These are phyloP conservation scores for Triticum monococcum DNA, from an alignment of 176 grass and related monocot genomes.

Conservation along the genomic window DNA sequence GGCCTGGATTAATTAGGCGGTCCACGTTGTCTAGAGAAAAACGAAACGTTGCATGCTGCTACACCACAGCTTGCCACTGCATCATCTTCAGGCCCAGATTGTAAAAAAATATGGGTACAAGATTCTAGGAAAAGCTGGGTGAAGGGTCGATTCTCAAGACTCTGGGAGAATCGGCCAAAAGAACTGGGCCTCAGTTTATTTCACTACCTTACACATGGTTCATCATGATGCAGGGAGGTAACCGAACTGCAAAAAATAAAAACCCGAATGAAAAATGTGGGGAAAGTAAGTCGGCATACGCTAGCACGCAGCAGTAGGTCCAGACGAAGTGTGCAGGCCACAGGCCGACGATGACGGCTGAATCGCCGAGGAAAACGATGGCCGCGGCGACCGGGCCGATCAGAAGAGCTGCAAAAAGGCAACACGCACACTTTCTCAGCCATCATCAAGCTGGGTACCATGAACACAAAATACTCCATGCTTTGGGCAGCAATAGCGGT, in stretches of 20 bases:
- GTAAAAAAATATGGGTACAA: too few relatives aligned
- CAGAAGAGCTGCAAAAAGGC: conserved; percentile 44
- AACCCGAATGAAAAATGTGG: neutral
- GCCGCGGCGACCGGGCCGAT: conserved; percentile 43
- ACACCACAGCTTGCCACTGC: too few relatives aligned
- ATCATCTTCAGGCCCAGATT: too few relatives aligned
- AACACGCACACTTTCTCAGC: neutral
- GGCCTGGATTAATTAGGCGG: too few relatives aligned
- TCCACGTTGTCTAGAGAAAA: too few relatives aligned
- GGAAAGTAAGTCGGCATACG: conserved; percentile 39
- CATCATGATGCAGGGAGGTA: neutral
- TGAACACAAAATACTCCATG: neutral
- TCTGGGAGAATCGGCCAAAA: too few relatives aligned
- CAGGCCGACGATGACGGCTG: conserved; percentile 61
- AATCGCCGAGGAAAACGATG: conserved; percentile 58
- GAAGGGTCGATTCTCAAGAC: too few relatives aligned
- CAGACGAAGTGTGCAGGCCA: conserved; percentile 91
- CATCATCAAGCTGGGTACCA: neutral
- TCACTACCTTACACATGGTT: too few relatives aligned
- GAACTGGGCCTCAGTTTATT: too few relatives aligned
- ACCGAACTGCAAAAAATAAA: neutral
- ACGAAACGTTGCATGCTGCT: too few relatives aligned
- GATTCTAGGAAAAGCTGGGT: too few relatives aligned
- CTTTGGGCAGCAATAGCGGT: too few relatives aligned
- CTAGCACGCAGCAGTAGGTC: conserved; percentile 82